These are phyloP conservation scores for Ceratocystis alfenasii DNA, from an alignment of 2,329 filamentous ascomycete species.

Conservation along the genomic window DNA sequence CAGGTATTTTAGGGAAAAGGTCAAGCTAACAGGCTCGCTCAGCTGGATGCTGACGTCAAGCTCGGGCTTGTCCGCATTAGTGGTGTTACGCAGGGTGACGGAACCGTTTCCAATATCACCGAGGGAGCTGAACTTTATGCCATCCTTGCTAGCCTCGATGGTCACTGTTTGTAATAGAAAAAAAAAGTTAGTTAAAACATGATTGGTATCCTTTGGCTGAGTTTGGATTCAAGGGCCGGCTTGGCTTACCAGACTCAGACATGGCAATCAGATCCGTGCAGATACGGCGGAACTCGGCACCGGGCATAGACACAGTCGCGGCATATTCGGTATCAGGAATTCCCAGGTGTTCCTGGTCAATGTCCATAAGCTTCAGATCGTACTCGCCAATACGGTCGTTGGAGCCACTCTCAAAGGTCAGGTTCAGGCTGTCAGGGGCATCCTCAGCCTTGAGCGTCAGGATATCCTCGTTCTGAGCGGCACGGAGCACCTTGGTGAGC, in stretches of 20 bases:
- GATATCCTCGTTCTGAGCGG: constrained; percentile 86
- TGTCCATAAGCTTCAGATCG: constrained; percentile 99
- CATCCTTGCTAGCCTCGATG: constrained; percentile 94
- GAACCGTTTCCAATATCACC: constrained; percentile 95
- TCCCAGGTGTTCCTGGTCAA: constrained; percentile 97
- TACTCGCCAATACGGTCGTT: constrained; percentile 95
- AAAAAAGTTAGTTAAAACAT: constrained; percentile 21
- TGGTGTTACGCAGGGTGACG: constrained; percentile 80
- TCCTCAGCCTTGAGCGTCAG: constrained; percentile 97
- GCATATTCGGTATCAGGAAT: constrained; percentile 99
- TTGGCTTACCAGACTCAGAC: constrained; percentile 76
- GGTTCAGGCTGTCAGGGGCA: constrained; percentile 85
- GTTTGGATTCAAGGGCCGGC: not conserved
- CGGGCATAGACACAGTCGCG: constrained; percentile 79
- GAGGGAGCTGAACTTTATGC: constrained; percentile 84
- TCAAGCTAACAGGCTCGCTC: constrained; percentile 81
- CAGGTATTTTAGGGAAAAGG: constrained; percentile 97
- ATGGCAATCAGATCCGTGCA: constrained; percentile 83
- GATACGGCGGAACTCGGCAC: constrained; percentile 84
- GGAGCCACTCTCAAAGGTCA: constrained; percentile 83
- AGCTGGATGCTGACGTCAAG: constrained; percentile 81
- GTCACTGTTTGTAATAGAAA: constrained; percentile 51
- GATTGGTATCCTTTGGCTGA: not conserved
- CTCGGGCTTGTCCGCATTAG: constrained; percentile 77
- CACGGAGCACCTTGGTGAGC: constrained; percentile 91